Conservation (phyloP, 1,139 yeast species). For the Taphrina wiesneri region DNA sequence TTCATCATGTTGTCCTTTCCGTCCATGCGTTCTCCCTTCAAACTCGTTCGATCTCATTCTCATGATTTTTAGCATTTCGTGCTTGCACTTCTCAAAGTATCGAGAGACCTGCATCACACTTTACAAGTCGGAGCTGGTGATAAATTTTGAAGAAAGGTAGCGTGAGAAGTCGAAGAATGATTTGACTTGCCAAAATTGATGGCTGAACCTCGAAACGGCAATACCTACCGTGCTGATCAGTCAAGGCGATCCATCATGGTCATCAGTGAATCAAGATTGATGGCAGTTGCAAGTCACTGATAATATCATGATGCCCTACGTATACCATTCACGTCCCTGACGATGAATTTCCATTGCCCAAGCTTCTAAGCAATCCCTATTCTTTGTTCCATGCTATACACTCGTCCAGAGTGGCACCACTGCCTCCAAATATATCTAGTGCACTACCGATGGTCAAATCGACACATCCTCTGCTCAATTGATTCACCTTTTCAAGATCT, state of each 20-base stretch:
- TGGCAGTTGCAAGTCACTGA: too few relatives aligned
- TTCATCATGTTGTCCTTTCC: constrained; percentile 13
- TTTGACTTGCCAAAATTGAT: background rate
- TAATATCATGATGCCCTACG: too few relatives aligned
- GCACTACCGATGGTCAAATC: constrained; percentile 93
- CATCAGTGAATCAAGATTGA: background rate
- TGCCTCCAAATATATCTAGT: constrained; percentile 90
- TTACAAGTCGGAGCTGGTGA: too few relatives aligned
- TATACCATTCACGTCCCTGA: background rate
- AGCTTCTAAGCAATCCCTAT: background rate
- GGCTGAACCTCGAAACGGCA: background rate
- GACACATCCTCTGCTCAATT: constrained; percentile 73
- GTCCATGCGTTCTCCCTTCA: background rate
- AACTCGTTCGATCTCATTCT: background rate
- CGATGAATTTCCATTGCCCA: background rate
- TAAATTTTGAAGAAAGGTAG: too few relatives aligned
- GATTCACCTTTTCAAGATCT: constrained; percentile 66
- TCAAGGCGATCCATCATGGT: too few relatives aligned
- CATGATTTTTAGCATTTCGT: background rate
- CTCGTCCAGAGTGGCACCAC: constrained; percentile 69
- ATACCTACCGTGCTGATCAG: background rate
- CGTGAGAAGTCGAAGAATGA: background rate
- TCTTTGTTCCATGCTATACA: constrained; percentile 49
- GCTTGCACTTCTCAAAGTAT: background rate
- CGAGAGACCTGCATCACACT: background rate